Conservation (phyloP, 2,329 filamentous ascomycete species). For the Anisogramma anomala region DNA sequence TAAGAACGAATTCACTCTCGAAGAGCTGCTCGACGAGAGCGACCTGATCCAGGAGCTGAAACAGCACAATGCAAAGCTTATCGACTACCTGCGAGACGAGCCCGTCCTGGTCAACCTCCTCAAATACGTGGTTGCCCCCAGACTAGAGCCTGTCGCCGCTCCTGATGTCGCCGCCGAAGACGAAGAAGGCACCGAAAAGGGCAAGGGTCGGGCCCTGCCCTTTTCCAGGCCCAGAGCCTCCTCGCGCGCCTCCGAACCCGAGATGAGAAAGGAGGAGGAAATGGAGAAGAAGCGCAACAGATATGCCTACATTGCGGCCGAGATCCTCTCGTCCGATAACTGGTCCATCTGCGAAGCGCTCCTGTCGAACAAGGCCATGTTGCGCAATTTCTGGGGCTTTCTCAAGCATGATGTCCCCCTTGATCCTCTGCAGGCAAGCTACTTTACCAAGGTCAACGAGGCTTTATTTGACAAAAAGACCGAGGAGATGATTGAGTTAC, state of each 20-base stretch:
- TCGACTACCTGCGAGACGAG: conserved; percentile 88
- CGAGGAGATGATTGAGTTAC: conserved; percentile 85
- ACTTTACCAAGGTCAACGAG: conserved; percentile 98
- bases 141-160: conserved; percentile 44
- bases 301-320: conserved; percentile 86
- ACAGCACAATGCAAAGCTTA: conserved; percentile 93
- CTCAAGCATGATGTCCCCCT: conserved; percentile 72
- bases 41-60: conserved; percentile 97
- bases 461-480: conserved; percentile 97
- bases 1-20: conserved; percentile 87
- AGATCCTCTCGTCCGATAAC: conserved; percentile 88
- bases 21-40: conserved; percentile 90
- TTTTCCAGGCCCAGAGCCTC: conserved; percentile 43
- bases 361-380: conserved; percentile 67
- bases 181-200: conserved; percentile 35
- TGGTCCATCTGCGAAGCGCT: conserved; percentile 94
- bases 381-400: conserved; percentile 86
- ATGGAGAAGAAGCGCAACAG: conserved; percentile 83
- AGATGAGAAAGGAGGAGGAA: conserved; percentile 52
- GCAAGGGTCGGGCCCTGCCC: conserved; percentile 30
- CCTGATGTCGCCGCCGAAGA: conserved; percentile 37
- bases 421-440: conserved; percentile 87
- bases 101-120: conserved; percentile 73
- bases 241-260: conserved; percentile 38
- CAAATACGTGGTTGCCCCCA: conserved; percentile 80